Percentiles rank a stretch among this genome's conserved stretches.
These are phyloP conservation scores for Xylariaceae sp. DNA, from an alignment of 2,329 filamentous ascomycete species.

Conservation along the genomic window DNA sequence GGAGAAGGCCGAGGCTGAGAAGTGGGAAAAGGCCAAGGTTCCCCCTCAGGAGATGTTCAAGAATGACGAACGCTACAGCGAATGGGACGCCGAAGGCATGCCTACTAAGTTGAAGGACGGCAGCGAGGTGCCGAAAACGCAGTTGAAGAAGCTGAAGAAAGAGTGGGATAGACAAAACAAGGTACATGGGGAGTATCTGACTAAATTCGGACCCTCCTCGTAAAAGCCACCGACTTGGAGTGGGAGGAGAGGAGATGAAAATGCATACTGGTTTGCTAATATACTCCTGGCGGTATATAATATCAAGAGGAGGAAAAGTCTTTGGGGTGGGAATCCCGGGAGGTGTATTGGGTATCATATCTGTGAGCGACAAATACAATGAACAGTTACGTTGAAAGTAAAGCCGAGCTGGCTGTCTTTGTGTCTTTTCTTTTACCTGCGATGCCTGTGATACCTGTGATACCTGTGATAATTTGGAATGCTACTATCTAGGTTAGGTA, in stretches of 20 bases:
- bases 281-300: not conserved
- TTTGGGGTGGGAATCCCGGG: not conserved
- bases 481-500: no score
- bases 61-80: conserved; percentile 55
- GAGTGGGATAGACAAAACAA: conserved; percentile 90
- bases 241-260: not conserved
- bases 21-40: conserved; percentile 53
- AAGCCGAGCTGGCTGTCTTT: no score
- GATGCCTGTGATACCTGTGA: no score
- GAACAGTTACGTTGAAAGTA: no score
- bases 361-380: not conserved
- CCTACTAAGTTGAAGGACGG: conserved; percentile 73
- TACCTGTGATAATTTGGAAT: no score
- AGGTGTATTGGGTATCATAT: not conserved
- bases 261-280: not conserved
- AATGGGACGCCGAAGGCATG: conserved; percentile 77
- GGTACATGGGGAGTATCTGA: conserved; percentile 58
- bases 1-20: conserved; percentile 48
- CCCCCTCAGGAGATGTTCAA: conserved; percentile 53
- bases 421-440: no score
- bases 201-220: conserved; percentile 31
- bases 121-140: conserved; percentile 73
- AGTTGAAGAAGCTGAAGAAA: conserved; percentile 77
- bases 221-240: conserved; percentile 8
- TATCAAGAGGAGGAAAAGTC: not conserved